phyloP scores from a whole-genome alignment of 192 early-diverging fungal genomes.

The Coemansia aciculifera region DNA sequence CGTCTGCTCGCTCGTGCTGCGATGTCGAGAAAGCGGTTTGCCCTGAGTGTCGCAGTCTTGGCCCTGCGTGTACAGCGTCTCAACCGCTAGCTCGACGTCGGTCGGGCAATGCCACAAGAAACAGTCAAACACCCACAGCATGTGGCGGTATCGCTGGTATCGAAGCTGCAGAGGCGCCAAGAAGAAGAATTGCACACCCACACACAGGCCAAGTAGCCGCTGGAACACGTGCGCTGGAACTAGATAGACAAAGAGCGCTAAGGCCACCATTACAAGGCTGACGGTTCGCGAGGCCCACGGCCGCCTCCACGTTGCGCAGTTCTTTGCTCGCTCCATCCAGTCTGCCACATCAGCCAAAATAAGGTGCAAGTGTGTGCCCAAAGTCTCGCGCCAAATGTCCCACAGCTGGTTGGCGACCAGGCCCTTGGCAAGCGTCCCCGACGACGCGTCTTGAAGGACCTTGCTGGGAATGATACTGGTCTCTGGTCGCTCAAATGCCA shows the following conservation, averaged over 20 bases:
- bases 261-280: constrained; percentile 23
- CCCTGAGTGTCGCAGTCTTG: background rate
- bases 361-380: constrained; percentile 49
- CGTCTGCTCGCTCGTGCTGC: background rate
- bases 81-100: constrained; percentile 48
- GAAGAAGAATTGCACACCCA: constrained; percentile 55
- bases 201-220: constrained; percentile 34
- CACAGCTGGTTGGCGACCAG: constrained; percentile 48
- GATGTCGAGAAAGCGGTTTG: background rate
- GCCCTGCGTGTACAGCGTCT: constrained; percentile 37
- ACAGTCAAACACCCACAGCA: constrained; percentile 50
- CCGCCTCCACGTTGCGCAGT: constrained; percentile 54
- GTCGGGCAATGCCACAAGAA: constrained; percentile 53
- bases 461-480: constrained; percentile 54
- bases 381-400: constrained; percentile 53
- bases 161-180: constrained; percentile 49
- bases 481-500: constrained; percentile 52
- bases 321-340: constrained; percentile 57
- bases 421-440: constrained; percentile 49
- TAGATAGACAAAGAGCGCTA: constrained; percentile 36
- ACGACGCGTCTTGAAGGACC: constrained; percentile 44
- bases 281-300: constrained; percentile 50
- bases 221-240: constrained; percentile 38
- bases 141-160: constrained; percentile 47
- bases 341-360: constrained; percentile 50